Evolutionary conservation across 75 land plant species (phyloP), one percentile per base, ranked within the genome.

Genomic region (Pseudotsuga menziesii): DNA sequence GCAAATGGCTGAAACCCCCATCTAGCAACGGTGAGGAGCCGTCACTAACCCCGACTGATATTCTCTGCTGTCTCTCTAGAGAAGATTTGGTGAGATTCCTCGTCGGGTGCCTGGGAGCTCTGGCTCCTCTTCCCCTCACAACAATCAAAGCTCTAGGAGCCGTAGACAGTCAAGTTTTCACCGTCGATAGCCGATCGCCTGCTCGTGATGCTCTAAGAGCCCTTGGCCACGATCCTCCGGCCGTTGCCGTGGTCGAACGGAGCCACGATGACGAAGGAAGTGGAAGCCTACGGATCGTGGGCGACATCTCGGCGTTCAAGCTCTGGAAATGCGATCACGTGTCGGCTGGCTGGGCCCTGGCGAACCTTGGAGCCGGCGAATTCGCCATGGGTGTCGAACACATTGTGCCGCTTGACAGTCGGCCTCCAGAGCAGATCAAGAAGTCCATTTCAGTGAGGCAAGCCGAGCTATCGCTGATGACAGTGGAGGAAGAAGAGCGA

Each of bases 61-160:
- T 83, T n/a, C 92, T 84, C 75, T 92, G 95, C 54, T 94, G 97
- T 73, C 84, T 94, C 3, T 86, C 95, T 0, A 78, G 92, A 35
- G 97, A 94, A 83, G 97, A 94, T 74, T 81, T 92, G 52, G 70
- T 92, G 60, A 87, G 95, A 25, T 94, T 94, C 77, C 77, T 94
- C 23, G 87, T 94, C 22, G 89, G 91, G 48, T 92, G 88, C 77
- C 86, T 94, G 17, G 97, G 94, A 44, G 88, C 92, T 0, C 82
- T 94, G 14, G 90, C 92, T 1, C 97, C 97, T 0, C 52, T 94
- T 3, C 97, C 97, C 4, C 89, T 94, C 35, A 85, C 88, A 59
- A 83, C 90, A 56, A 92, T 94, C 56, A 82, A 87, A 44, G 60
- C 87, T 4, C 89, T 94, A 11, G 89, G 89, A 32, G 82, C 79